A percentile compares a stretch with the other conserved stretches of the same genome.
phyloP scores from a whole-genome alignment of 164 flowering plant genomes.

The Berberis thunbergii region DNA sequence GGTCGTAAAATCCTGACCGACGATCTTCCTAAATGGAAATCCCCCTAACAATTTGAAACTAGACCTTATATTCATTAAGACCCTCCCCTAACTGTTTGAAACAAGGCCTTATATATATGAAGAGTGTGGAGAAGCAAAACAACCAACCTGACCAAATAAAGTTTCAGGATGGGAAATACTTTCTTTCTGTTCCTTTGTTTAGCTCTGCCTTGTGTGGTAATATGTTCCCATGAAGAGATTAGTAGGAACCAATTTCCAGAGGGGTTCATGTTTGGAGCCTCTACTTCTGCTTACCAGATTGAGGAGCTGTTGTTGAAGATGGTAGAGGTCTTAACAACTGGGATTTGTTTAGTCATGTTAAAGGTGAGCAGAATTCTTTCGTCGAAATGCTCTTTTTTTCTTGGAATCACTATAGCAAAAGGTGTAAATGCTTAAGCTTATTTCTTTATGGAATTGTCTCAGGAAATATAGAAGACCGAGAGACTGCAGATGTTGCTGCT shows the following conservation, averaged over 20 bases:
- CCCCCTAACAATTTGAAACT: too few species aligned
- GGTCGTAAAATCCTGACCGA: too few species aligned
- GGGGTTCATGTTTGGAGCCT: constrained; percentile 23
- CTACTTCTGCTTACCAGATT: constrained; percentile 20
- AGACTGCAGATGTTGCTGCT: constrained; percentile 26
- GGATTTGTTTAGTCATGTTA: constrained; percentile 19
- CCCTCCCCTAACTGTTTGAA: too few species aligned
- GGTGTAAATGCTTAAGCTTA: neutral
- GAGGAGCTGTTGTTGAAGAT: constrained; percentile 25
- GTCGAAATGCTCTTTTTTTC: neutral
- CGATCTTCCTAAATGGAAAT: too few species aligned
- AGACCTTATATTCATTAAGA: too few species aligned
- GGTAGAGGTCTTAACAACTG: constrained; percentile 27
- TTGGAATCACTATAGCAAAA: too few species aligned
- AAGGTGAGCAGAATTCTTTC: constrained; percentile 5
- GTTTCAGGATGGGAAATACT: neutral
- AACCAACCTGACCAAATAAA: too few species aligned
- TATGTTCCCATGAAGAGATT: constrained; percentile 8
- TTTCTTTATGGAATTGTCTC: neutral
- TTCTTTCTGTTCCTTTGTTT: neutral
- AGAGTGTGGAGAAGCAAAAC: too few species aligned
- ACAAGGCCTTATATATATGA: too few species aligned
- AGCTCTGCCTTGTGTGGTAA: neutral
- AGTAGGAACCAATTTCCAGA: constrained; percentile 18
- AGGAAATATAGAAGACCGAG: constrained; percentile 13